Percentiles rank a stretch among this genome's conserved stretches.
Evolutionary conservation across 371 early-diverging fungal genomes (phyloP).

Genomic region (Entomophthora muscae): DNA sequence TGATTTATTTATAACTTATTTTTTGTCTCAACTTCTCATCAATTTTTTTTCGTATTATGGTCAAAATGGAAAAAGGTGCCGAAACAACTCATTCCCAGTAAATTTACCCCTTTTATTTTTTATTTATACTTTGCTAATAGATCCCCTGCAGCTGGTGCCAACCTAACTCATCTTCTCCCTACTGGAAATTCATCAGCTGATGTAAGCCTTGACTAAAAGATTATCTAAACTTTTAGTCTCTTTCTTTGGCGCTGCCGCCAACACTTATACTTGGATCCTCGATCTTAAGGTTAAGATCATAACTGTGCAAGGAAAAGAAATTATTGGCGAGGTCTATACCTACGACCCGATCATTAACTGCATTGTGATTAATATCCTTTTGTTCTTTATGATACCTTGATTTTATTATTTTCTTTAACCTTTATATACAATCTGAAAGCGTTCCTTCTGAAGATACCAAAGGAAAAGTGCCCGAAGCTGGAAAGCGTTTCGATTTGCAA

Average conservation of each 20-base stretch:
- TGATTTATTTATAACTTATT: too few species aligned
- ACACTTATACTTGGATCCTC: conserved; percentile 14
- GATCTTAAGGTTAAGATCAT: conserved; percentile 28
- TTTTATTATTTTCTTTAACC: not conserved
- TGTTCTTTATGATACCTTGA: not conserved
- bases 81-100: not conserved
- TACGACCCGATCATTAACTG: conserved; percentile 20
- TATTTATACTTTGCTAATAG: not conserved
- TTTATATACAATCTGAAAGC: not conserved
- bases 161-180: not conserved
- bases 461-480: conserved; percentile 21
- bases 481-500: conserved; percentile 30
- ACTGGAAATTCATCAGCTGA: not conserved
- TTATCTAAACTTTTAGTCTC: not conserved
- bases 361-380: not conserved
- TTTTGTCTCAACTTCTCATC: too few species aligned
- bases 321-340: conserved; percentile 34
- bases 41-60: too few species aligned
- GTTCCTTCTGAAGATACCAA: not conserved
- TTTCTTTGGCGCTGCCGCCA: not conserved
- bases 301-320: conserved; percentile 27
- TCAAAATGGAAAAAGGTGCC: not conserved
- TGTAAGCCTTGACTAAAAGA: not conserved
- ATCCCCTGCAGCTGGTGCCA: not conserved
- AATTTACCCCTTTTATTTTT: not conserved